Base-by-base conservation (phyloP, 192 early-diverging fungal genomes). In the Backusella circina region DNA sequence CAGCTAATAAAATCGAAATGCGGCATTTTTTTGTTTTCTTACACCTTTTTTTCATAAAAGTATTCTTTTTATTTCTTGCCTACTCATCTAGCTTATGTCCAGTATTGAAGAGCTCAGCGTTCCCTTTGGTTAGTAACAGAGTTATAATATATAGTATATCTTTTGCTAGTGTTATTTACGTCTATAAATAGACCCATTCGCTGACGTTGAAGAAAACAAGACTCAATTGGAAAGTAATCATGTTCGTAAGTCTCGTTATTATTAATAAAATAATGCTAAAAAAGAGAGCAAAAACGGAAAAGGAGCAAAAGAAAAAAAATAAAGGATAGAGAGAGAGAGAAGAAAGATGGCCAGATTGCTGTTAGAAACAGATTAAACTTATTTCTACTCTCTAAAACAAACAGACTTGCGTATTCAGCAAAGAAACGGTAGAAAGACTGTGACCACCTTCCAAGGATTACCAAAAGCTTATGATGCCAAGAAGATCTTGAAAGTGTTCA, bases 361-460 rank as follows among this genome's bases (percentile, higher is more conserved):
- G 8, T 23, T 8, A 28, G 2, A 7, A 2, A 8, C 31, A 28
- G 36, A 23, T 38, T 38, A 28, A 35, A 66, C 36, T 66, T 0
- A 39, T 18, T 21, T 10, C 5, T 23, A 38, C 13, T 32, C 23
- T 23, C 0, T 31, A 4, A 47, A 47, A 47, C 44, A 47, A 47
- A 47, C 44, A 98, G 97, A 99, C 84, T 93, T 99, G 78, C 95
- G 97, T 84, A 93, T 99, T 75, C 96, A 96, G 84, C 95, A 95
- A 83, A 92, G 96, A 77, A 96, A 96, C 85, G 96, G 96, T 75
- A 90, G 94, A 82, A 99, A 99, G 89, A 96, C 95, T 57, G 82
- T 96, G 75, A 98, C 97, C 18, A 97, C 97, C 47, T 88, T 99
- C 68, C 94, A 95, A 80, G 97, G 97, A 41, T 86, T 99, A 35